Conservation (phyloP, 2,329 filamentous ascomycete genomes). For the Chrysosporium keratinophilum region DNA sequence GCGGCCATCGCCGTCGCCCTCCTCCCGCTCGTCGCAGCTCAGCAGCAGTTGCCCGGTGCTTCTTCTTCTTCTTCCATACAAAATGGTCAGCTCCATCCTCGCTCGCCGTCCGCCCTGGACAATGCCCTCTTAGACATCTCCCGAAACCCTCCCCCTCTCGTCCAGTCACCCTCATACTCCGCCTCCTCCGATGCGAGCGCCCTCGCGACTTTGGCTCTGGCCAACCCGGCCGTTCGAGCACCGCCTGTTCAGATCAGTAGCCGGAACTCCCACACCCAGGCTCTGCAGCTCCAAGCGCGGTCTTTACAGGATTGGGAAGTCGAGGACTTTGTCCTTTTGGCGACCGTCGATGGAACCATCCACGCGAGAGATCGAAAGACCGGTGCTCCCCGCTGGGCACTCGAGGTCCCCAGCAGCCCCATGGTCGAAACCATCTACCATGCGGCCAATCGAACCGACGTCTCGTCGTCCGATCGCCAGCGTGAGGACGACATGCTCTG, state of each 20-base stretch:
- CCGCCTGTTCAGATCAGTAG: constrained; percentile 63
- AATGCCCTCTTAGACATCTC: constrained; percentile 8
- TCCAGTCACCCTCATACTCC: constrained; percentile 16
- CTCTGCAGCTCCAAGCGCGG: constrained; percentile 87
- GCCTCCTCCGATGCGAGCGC: constrained; percentile 74
- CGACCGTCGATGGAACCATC: constrained; percentile 96
- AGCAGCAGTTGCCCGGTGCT: constrained; percentile 46
- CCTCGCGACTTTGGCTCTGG: constrained; percentile 96
- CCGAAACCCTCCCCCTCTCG: constrained; percentile 14
- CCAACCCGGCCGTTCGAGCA: constrained; percentile 77
- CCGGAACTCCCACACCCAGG: constrained; percentile 54
- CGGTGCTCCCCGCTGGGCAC: constrained; percentile 73
- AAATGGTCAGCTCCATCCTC: constrained; percentile 15
- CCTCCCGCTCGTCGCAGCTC: constrained; percentile 52
- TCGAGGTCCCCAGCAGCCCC: constrained; percentile 65
- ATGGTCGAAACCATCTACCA: constrained; percentile 87
- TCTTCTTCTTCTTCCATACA: constrained; percentile 21
- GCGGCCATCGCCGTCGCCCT: constrained; percentile 48
- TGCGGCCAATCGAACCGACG: constrained; percentile 54
- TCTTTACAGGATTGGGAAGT: constrained; percentile 99
- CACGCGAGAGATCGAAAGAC: constrained; percentile 83
- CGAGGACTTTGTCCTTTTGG: constrained; percentile 99
- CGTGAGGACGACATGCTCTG: constrained; percentile 79
- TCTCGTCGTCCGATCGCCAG: constrained; percentile 39
- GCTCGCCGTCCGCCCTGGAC: constrained; percentile 24